Base-by-base conservation (phyloP, 257 asterid species). In the Nemophila menziesii region DNA sequence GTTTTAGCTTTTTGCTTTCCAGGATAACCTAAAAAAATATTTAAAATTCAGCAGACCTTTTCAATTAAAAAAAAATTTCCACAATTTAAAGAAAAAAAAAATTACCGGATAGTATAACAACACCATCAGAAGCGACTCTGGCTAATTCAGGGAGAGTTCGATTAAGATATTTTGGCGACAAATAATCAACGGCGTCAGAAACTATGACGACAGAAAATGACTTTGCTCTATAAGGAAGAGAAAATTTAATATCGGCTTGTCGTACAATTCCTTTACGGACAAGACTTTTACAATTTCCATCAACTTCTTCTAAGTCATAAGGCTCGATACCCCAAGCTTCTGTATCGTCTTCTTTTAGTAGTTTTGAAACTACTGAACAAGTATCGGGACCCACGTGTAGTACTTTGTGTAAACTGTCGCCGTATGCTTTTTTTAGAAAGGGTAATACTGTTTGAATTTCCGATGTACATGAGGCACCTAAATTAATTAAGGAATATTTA, bases 241-340 rank as follows among this genome's bases (percentile, higher is more conserved):
- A 73, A 69, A 82, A 82, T 49, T 79, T 86, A 44, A 86, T 69
- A 66, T 86, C 94, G 12, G 93, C 93, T 48, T 70, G 82, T 27
- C 96, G 94, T 50, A 82, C 92, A 43, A 77, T 29, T 54, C 94
- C 96, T 62, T 75, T 82, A 56, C 62, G 92, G 56, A 79, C 78
- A 57, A 82, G 93, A 55, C 60, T 62, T 75, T 44, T 77, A 79
- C 96, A 86, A 67, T 50, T 68, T 58, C 66, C 69, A 70, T 82
- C 94, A 17, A 74, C 56, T 53, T 86, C 93, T 29, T 82, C 93
- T 40, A 79, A 56, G 54, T 86, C 96, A 42, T 82, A 86, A n/a
- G 96, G 96, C 54, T 86, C 96, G 41, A 86, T 42, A 10, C 96
- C 96, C 94, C 96, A 86, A 20, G 87, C 96, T 69, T 79, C 94